Evolutionary conservation across 495 filamentous ascomycete genomes (phyloP), one percentile per base, ranked within the genome.

Genomic region (Penicillium bovifimosum): DNA sequence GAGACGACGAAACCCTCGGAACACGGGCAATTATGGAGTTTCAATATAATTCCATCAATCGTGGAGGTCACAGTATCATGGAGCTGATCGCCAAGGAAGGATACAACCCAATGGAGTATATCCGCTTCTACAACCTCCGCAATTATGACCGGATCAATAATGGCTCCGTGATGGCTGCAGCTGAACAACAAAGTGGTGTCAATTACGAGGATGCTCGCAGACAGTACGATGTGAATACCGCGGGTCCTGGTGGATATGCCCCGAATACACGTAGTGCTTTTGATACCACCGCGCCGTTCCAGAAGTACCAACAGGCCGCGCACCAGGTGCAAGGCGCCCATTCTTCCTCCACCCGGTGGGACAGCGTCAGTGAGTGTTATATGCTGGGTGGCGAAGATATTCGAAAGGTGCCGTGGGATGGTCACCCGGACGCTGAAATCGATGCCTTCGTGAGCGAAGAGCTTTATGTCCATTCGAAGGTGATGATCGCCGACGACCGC

Each of bases 1-100:
- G 85, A 41, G 82, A 82, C 10, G 87, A 96, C 13, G 85, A 83
- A 6, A 84, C 85, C 36, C 80, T 96, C 2, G 87, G 88, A 7
- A 96, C 92, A 9, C 80, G 92, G 1, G 91, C 91, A 0, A 96
- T 97, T 66, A 96, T 97, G 90, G 90, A 96, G 66, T 96, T 88
- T 73, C 89, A 92, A 64, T 92, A 96, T 68, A 78, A 86, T 63
- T 85, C 81, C 39, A 96, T 97, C 72, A 91, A 85, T 68, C 82
- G 93, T n/a, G 88, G 88, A 29, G 90, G 89, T 2, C 74, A 86
- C 69, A 90, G 85, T 58, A 96, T 96, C 55, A 86, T 95, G 73
- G 90, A 96, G 68, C 65, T 76, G 17, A 79, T 96, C 49, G 76
- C 78, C 43, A 81, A 82, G 55, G 80, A 80, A 33, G 91, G 91